Base-by-base conservation (phyloP, 148 eudicot species). In the Rheum nobile region DNA sequence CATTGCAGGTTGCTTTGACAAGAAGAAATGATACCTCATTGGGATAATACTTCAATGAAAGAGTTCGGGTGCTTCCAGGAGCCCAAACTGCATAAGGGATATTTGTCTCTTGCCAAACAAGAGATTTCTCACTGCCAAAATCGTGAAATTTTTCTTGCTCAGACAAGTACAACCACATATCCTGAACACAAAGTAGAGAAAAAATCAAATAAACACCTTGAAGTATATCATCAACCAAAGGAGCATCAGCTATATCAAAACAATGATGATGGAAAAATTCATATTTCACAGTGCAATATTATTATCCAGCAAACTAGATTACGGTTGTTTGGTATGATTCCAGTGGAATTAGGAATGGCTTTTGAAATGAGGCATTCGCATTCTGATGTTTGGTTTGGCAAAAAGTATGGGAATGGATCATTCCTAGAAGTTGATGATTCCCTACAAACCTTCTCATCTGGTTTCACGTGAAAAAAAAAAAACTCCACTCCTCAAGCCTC, bases 81-180 rank as follows among this genome's bases (percentile, higher is more conserved):
- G 81, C 85, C 99, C 99, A 95, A 31, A 85, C 90, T 55, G 99
- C 99, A 80, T 92, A 95, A 50, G 99, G 97, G 76, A 95, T 90
- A 78, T 88, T 91, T 65, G 96, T 82, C 90, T 95, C 99, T 73
- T 95, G 97, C 99, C 99, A 95, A 46, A 95, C 72, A 76, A 95
- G 99, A 72, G 99, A 91, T 70, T 78, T 82, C 81, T 92, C 99
- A 34, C 80, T 87, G 57, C 92, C 86, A 72, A 92, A 95, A 75
- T 95, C 97, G 19, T 54, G 85, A 75, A 95, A 95, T 71, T 78
- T 90, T 28, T 95, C 91, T 37, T 88, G 80, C 75, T 92, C 99
- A 28, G 96, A 91, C 29, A 92, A 80, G 75, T 95, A 95, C 47
- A 95, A 72, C 97, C 97, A 95, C 97, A 90, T 88, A 82, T 95